Conservation (phyloP, 176 grass and related monocot species). For the Eleusine indica region DNA sequence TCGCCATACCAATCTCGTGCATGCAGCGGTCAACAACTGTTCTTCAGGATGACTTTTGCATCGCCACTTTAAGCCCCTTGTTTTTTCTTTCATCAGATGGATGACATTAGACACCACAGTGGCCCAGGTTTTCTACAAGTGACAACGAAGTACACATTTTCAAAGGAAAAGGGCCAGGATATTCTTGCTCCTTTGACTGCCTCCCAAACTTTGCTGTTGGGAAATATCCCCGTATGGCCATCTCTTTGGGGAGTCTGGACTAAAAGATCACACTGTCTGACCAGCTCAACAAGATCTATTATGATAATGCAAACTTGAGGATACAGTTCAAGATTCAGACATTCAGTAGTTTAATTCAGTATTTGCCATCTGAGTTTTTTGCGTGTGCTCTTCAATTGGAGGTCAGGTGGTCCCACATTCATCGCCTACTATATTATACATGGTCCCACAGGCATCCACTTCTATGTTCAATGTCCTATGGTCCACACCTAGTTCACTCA, state of each 20-base stretch:
- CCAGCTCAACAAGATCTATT: neutral
- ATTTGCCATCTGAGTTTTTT: too few relatives aligned
- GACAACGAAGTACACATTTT: constrained; percentile 28
- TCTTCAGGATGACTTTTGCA: neutral
- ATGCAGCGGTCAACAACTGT: neutral
- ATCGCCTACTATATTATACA: too few relatives aligned
- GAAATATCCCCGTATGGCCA: neutral
- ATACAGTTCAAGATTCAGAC: neutral
- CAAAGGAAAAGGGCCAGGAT: neutral
- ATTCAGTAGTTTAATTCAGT: neutral
- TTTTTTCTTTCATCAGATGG: neutral
- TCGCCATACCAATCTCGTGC: neutral
- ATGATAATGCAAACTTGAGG: neutral
- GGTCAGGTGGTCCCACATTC: too few relatives aligned
- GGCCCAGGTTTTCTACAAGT: constrained; percentile 3
- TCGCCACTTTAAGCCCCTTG: neutral
- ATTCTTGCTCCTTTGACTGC: constrained; percentile 32
- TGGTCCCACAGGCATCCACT: too few relatives aligned
- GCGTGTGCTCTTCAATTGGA: too few relatives aligned
- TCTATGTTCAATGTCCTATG: too few relatives aligned
- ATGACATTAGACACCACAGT: neutral
- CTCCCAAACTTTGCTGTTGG: constrained; percentile 25
- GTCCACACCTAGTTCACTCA: neutral
- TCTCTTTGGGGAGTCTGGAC: neutral
- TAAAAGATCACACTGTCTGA: neutral